Evolutionary conservation across 1,284 basidiomycete species (phyloP).

Genomic region (Ganoderma sp.): DNA sequence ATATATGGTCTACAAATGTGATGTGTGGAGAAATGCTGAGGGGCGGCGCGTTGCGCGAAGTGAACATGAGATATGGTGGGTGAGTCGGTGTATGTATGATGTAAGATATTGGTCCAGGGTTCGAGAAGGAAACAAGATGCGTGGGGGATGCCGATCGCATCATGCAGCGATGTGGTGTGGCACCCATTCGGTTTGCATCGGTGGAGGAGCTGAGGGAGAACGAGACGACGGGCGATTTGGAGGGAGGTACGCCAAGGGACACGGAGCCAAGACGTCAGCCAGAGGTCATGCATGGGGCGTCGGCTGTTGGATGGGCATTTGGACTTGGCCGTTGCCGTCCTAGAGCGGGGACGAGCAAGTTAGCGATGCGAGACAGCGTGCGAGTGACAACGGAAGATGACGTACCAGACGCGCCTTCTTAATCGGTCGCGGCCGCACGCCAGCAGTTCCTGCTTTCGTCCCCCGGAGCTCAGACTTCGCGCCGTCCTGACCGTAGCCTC

Average conservation of each 20-base stretch:
- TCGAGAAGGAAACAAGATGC: background rate
- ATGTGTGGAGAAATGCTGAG: background rate
- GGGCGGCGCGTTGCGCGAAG: background rate
- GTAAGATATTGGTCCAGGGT: slow-evolving; percentile 4
- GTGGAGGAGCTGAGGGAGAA: background rate
- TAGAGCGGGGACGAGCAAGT: slow-evolving; percentile 15
- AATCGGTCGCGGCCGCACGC: slow-evolving; percentile 67
- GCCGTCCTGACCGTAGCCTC: slow-evolving; percentile 25
- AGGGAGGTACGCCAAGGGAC: background rate
- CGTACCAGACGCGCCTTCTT: slow-evolving; percentile 80
- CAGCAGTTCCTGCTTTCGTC: slow-evolving; percentile 49
- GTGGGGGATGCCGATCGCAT: background rate
- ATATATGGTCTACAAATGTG: slow-evolving; percentile 2
- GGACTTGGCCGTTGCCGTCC: slow-evolving; percentile 32
- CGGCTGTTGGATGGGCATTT: slow-evolving; percentile 32
- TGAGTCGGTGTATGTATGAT: slow-evolving; percentile 2
- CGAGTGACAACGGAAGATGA: slow-evolving; percentile 21
- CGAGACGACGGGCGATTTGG: background rate
- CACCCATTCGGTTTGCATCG: slow-evolving; percentile 7
- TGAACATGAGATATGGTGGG: background rate
- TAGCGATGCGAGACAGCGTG: slow-evolving; percentile 9
- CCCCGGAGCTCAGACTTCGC: slow-evolving; percentile 43
- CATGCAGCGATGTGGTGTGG: background rate
- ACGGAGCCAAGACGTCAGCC: background rate
- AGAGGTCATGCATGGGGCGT: slow-evolving; percentile 32